Conservation (phyloP, 169 alveolate species). For the Eimeria maxima region DNA sequence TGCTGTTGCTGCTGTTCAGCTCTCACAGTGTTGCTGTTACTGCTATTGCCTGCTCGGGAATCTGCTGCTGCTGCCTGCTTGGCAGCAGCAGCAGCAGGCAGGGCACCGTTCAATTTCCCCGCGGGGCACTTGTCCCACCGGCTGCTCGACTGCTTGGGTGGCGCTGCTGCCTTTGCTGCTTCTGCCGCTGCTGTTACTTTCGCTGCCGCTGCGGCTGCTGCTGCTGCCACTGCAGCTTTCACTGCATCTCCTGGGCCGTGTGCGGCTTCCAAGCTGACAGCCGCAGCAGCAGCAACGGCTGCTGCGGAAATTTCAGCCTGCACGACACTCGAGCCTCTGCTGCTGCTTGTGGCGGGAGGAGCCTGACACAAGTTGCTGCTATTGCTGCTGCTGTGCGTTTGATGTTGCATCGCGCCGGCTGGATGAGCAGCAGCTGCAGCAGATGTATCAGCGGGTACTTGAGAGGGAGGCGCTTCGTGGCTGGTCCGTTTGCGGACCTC, state of each 20-base stretch:
- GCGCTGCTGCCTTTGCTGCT: conserved; percentile 3
- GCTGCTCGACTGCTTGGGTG: neutral
- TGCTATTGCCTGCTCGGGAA: neutral
- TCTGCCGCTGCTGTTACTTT: neutral
- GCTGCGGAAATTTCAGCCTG: neutral
- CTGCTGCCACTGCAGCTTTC: neutral
- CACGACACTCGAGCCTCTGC: neutral
- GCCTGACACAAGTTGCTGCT: neutral
- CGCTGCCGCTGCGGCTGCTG: conserved; percentile 6
- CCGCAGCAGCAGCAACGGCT: neutral
- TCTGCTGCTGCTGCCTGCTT: neutral
- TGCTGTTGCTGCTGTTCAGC: neutral
- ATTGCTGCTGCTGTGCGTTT: neutral
- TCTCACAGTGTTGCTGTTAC: neutral
- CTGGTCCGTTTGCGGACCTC: neutral
- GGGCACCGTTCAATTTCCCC: neutral
- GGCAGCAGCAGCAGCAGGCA: neutral
- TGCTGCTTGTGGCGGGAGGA: neutral
- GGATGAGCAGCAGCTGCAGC: neutral
- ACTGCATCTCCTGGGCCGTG: neutral
- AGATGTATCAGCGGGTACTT: neutral
- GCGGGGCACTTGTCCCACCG: conserved; percentile 5
- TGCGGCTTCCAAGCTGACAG: neutral
- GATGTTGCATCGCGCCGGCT: neutral
- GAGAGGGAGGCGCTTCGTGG: neutral